A percentile compares a stretch with the other conserved stretches of the same genome.
These are phyloP conservation scores for Suillus weaverae DNA, from an alignment of 768 basidiomycete genomes.

Conservation along the genomic window DNA sequence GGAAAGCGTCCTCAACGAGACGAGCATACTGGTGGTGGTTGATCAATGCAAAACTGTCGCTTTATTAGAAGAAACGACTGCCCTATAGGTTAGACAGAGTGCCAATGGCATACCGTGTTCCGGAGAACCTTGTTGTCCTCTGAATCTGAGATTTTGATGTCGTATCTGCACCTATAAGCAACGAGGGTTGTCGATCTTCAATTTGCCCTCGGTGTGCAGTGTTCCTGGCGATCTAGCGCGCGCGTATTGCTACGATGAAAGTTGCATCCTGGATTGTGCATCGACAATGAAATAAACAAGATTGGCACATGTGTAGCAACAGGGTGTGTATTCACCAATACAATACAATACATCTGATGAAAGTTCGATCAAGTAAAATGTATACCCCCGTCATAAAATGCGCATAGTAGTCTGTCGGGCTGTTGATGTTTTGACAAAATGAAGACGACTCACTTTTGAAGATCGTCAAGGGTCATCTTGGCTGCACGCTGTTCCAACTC, in stretches of 20 bases:
- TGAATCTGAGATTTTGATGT: slow-evolving; percentile 67
- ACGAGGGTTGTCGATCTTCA: too few species aligned
- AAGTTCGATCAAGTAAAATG: neutral
- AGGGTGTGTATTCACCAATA: neutral
- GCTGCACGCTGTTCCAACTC: slow-evolving; percentile 64
- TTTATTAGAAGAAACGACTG: too few species aligned
- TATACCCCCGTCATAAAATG: neutral
- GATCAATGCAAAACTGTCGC: too few species aligned
- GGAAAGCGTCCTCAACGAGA: too few species aligned
- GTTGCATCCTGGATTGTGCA: neutral
- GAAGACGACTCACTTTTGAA: slow-evolving; percentile 66
- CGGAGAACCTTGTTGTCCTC: slow-evolving; percentile 80
- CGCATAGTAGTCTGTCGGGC: slow-evolving; percentile 45
- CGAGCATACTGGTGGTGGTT: too few species aligned
- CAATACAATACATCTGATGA: neutral
- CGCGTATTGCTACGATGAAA: neutral
- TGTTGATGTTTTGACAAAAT: slow-evolving; percentile 50
- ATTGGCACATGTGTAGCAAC: neutral
- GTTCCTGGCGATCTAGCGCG: neutral
- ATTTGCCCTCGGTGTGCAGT: too few species aligned
- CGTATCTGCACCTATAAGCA: slow-evolving; percentile 26
- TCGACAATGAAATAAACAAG: neutral
- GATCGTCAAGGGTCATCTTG: slow-evolving; percentile 92
- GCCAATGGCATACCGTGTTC: slow-evolving; percentile 64
- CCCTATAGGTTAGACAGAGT: slow-evolving; percentile 21